Base-by-base conservation (phyloP, 1,284 basidiomycete genomes). In the Crocinoboletus sp. region DNA sequence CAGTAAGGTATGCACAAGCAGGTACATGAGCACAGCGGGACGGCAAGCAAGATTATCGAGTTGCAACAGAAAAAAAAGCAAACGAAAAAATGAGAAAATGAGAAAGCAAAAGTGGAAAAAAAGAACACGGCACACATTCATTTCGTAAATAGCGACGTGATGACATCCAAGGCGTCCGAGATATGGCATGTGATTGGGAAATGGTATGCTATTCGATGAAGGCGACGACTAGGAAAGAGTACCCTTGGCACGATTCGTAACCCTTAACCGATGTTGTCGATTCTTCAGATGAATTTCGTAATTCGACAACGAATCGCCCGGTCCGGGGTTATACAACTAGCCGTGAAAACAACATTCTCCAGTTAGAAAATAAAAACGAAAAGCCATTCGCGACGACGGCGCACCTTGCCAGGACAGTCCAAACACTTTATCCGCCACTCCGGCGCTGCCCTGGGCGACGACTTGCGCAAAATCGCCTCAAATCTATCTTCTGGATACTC, bases 361-460 rank as follows among this genome's bases (percentile, higher is more conserved):
- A 15, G n/a, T 45, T 23, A 45, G 25, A 32, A 36, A 8, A 36
- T 22, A 24, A 9, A 24, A 13, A 2, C 11, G 7, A 24, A 13
- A 2, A 13, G 6, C 12, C 13, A 11, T 6, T 11, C 13, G 23
- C 2, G 6, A 8, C 2, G 16, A n/a, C 15, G 2, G 35, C 55
- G 19, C 16, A 92, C 91, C 77, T 94, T 94, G 59, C 90, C 91
- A 52, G 92, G 92, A 66, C 95, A 98, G 65, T 98, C 95, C 48
- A 85, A 63, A 67, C 95, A 99, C 66, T 91, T 94, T 58, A 97
- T 79, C 16, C 94, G 78, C 94, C 94, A 98, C 64, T 94, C 90
- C 3, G 78, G 58, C 29, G 70, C 64, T 23, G 69, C 71, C 6
- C 67, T 70, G 42, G 75, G 71, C 10, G 69, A 68, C 11, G 77